Percentiles rank a stretch among this genome's conserved stretches.
Conservation (phyloP, 73 alveolate species). For the Uronychia setigera region DNA sequence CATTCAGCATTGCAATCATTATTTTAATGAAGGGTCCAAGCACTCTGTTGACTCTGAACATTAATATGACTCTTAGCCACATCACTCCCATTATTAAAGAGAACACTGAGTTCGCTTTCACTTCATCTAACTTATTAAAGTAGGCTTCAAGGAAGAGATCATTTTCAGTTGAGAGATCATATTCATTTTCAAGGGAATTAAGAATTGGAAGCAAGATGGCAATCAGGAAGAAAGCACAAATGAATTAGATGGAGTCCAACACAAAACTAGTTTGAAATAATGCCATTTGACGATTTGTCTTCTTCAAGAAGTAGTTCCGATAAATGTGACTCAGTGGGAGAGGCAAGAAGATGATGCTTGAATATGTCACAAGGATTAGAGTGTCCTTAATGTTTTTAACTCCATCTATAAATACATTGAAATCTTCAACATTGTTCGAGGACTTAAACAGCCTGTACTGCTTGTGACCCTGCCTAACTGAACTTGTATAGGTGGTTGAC, state of each 20-base stretch:
- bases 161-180: background rate
- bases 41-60: slow-evolving; percentile 2
- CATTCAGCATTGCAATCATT: background rate
- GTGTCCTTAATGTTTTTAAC: background rate
- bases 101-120: background rate
- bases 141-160: background rate
- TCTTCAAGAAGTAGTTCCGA: background rate
- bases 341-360: background rate
- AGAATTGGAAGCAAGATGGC: background rate
- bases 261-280: background rate
- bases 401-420: background rate
- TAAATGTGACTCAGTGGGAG: background rate
- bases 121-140: background rate
- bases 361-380: background rate
- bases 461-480: background rate
- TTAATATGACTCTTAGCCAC: slow-evolving; percentile 1
- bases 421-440: background rate
- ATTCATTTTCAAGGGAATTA: background rate
- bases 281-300: background rate
- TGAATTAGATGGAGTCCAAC: background rate
- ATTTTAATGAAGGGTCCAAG: slow-evolving; percentile 15
- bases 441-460: background rate
- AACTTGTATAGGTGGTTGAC: background rate
- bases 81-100: background rate
- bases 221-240: background rate